These are phyloP conservation scores for Trametes versicolor DNA, from an alignment of 1,284 basidiomycete species.

Conservation along the genomic window DNA sequence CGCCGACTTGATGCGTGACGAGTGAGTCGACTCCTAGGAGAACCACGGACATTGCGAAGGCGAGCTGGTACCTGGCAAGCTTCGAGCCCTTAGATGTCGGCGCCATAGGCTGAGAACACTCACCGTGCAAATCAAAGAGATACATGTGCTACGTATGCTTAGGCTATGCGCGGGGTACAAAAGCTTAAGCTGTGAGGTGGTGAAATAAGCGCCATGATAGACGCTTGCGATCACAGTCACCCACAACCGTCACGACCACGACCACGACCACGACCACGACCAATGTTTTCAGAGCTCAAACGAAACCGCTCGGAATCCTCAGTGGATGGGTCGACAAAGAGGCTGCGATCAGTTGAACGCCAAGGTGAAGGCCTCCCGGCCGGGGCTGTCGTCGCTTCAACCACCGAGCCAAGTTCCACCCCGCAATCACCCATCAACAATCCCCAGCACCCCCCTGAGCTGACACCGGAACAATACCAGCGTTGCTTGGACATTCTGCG, in stretches of 20 bases:
- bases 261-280: constrained; percentile 7
- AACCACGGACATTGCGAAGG: too few species aligned
- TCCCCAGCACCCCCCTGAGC: neutral
- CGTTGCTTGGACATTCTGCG: neutral
- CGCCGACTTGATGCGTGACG: too few species aligned
- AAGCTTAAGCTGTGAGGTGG: neutral
- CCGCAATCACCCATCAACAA: constrained; percentile 1
- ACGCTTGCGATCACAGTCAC: neutral
- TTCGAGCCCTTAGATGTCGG: too few species aligned
- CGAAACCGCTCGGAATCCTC: constrained; percentile 5
- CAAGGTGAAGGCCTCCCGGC: constrained; percentile 3
- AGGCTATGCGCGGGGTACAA: too few species aligned
- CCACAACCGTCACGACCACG: neutral
- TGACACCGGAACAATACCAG: constrained; percentile 2
- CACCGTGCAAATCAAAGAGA: too few species aligned
- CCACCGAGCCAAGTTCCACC: constrained; percentile 1
- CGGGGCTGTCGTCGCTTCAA: neutral
- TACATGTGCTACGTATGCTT: too few species aligned
- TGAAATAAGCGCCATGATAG: neutral
- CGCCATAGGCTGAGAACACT: too few species aligned
- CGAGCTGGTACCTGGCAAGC: too few species aligned
- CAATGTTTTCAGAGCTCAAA: constrained; percentile 11
- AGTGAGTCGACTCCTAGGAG: too few species aligned
- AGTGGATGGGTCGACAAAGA: constrained; percentile 7
- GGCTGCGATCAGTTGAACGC: neutral